Conservation (phyloP, 2,329 filamentous ascomycete genomes). For the Penicillium brasilianum region DNA sequence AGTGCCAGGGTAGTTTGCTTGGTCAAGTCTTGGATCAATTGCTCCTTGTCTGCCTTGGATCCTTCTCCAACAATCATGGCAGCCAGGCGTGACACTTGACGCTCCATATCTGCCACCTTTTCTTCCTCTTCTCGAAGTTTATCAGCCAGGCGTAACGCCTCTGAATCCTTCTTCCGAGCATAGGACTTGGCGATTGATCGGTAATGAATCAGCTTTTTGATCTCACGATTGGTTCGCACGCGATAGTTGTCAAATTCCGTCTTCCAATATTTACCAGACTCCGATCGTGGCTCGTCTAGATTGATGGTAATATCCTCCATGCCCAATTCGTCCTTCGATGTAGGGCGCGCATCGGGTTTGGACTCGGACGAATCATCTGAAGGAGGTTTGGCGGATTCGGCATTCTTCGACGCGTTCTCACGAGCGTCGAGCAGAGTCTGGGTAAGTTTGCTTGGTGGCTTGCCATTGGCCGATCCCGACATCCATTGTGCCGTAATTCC, state of each 20-base stretch:
- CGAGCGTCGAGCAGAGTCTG: conserved; percentile 48
- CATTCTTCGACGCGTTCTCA: conserved; percentile 40
- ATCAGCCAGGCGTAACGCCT: conserved; percentile 58
- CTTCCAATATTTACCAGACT: conserved; percentile 67
- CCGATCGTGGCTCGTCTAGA: conserved; percentile 59
- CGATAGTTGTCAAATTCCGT: conserved; percentile 64
- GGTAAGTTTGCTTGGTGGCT: conserved; percentile 48
- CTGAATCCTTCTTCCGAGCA: conserved; percentile 63
- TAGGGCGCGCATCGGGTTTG: conserved; percentile 12
- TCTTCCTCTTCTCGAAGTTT: conserved; percentile 58
- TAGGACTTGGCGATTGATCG: conserved; percentile 64
- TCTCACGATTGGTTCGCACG: conserved; percentile 62
- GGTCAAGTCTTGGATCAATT: conserved; percentile 49
- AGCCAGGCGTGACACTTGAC: conserved; percentile 49
- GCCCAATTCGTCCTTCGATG: conserved; percentile 34
- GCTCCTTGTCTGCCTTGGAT: conserved; percentile 43
- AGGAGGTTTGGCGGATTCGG: conserved; percentile 20
- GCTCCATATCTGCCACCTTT: conserved; percentile 52
- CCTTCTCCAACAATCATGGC: conserved; percentile 44
- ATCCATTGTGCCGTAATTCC: conserved; percentile 54
- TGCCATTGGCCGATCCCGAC: conserved; percentile 40
- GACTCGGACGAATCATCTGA: conserved; percentile 22
- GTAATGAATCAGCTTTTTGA: conserved; percentile 65
- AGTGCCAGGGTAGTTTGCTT: conserved; percentile 52
- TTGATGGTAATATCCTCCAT: conserved; percentile 58